A percentile compares a stretch with the other conserved stretches of the same genome.
Conservation (phyloP, 495 filamentous ascomycete species). For the Talaromyces stipitatus region DNA sequence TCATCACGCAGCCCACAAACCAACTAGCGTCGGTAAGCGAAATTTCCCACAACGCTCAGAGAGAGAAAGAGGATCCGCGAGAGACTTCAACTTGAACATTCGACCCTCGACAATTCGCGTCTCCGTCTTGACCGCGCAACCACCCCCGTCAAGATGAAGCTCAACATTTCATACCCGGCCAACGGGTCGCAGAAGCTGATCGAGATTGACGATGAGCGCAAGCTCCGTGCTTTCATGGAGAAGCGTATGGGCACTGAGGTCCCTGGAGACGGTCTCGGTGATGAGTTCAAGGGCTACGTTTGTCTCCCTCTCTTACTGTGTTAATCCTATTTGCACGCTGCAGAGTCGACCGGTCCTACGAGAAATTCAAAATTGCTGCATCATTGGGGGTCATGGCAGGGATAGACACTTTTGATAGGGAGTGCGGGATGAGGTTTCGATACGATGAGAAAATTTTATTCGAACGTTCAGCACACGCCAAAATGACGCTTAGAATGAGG, state of each 20-base stretch:
- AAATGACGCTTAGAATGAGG: too few species aligned
- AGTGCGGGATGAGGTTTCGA: not conserved
- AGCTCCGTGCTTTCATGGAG: constrained; percentile 78
- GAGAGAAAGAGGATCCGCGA: constrained; percentile 4
- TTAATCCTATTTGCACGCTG: not conserved
- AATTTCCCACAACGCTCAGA: constrained; percentile 20
- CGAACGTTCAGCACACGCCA: not conserved
- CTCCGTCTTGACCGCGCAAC: constrained; percentile 46
- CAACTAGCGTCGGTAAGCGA: constrained; percentile 13
- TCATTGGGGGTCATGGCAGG: not conserved
- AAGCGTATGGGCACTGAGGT: constrained; percentile 92
- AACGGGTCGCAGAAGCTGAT: constrained; percentile 99
- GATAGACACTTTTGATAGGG: not conserved
- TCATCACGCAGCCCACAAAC: constrained; percentile 12
- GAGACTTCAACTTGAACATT: constrained; percentile 16
- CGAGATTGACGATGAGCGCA: constrained; percentile 97
- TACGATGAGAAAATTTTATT: not conserved
- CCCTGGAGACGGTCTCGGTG: constrained; percentile 82
- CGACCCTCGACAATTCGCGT: constrained; percentile 36
- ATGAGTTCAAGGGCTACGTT: constrained; percentile 98
- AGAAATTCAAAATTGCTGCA: not conserved
- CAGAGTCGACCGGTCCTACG: not conserved
- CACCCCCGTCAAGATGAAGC: constrained; percentile 63
- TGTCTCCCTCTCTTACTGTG: constrained; percentile 34
- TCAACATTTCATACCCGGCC: constrained; percentile 97